Conservation (phyloP, 2,329 filamentous ascomycete species). For the Monosporascus sp. region DNA sequence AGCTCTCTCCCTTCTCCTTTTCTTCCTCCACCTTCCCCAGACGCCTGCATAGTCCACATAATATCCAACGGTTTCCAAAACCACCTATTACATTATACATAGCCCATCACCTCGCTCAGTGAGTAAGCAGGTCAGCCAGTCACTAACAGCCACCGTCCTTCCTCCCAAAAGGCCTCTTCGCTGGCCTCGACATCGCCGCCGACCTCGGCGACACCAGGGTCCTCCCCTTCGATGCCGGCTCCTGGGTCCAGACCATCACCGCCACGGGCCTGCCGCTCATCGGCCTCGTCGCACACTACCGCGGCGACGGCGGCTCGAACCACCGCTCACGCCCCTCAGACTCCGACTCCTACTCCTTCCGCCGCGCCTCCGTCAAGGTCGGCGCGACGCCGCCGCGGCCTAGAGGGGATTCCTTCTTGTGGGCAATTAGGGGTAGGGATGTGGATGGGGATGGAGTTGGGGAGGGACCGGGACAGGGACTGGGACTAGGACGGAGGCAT, state of each 20-base stretch:
- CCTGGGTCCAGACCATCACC: conserved; percentile 44
- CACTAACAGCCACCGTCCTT: too few species aligned
- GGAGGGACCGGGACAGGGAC: neutral
- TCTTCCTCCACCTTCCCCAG: neutral
- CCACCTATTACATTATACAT: too few species aligned
- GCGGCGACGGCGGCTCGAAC: conserved; percentile 12
- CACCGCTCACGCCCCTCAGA: conserved; percentile 3
- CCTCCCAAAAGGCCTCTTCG: conserved; percentile 39
- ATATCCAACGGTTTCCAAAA: neutral
- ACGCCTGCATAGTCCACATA: neutral
- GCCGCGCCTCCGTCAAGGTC: neutral
- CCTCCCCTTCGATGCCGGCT: conserved; percentile 42
- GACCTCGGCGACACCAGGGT: conserved; percentile 38
- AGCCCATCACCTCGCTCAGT: too few species aligned
- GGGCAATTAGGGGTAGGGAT: too few species aligned
- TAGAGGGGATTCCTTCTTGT: too few species aligned
- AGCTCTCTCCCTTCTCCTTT: neutral
- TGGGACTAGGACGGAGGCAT: neutral
- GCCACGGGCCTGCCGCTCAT: conserved; percentile 47
- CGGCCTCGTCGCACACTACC: conserved; percentile 38
- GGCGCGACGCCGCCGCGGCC: too few species aligned
- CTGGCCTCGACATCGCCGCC: conserved; percentile 40
- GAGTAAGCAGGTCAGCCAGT: too few species aligned
- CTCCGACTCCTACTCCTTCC: conserved; percentile 1
- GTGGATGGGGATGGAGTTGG: too few species aligned